Conservation (phyloP, 495 filamentous ascomycete genomes). For the Penicillium daleae region DNA sequence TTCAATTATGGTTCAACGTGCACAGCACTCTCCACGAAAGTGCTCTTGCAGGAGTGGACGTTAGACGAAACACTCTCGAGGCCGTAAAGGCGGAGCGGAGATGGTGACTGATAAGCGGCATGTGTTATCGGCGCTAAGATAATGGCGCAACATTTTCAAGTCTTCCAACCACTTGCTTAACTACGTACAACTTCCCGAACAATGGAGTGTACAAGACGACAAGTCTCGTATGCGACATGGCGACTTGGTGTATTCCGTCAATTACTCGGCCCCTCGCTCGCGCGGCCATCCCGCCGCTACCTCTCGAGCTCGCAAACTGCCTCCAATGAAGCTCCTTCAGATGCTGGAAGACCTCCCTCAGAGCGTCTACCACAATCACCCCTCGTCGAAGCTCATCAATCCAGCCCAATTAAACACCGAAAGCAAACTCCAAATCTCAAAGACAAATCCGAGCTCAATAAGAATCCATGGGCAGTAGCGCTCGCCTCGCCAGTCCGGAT, state of each 20-base stretch:
- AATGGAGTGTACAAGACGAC: constrained; percentile 37
- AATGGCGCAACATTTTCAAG: constrained; percentile 15
- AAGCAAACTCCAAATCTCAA: constrained; percentile 46
- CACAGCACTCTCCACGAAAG: neutral
- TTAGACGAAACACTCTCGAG: constrained; percentile 1
- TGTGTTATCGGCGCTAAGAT: constrained; percentile 23
- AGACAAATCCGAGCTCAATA: constrained; percentile 36
- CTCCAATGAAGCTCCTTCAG: constrained; percentile 9
- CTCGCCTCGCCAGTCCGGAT: constrained; percentile 67
- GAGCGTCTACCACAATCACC: constrained; percentile 48
- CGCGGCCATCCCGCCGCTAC: constrained; percentile 7
- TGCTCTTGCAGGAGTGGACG: constrained; percentile 18
- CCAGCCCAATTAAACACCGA: constrained; percentile 22
- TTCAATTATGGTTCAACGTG: neutral
- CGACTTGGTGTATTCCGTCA: constrained; percentile 37
- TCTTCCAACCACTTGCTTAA: neutral
- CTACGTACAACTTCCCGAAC: constrained; percentile 1
- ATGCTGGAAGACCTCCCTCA: constrained; percentile 30
- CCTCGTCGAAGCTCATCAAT: constrained; percentile 29
- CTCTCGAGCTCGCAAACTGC: constrained; percentile 17
- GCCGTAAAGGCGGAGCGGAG: constrained; percentile 10
- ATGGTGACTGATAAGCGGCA: constrained; percentile 15
- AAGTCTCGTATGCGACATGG: constrained; percentile 40
- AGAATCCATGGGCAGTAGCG: constrained; percentile 54
- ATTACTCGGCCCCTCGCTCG: constrained; percentile 21